phyloP scores from a whole-genome alignment of 345 rosid species.

The Aquilaria malaccensis region DNA sequence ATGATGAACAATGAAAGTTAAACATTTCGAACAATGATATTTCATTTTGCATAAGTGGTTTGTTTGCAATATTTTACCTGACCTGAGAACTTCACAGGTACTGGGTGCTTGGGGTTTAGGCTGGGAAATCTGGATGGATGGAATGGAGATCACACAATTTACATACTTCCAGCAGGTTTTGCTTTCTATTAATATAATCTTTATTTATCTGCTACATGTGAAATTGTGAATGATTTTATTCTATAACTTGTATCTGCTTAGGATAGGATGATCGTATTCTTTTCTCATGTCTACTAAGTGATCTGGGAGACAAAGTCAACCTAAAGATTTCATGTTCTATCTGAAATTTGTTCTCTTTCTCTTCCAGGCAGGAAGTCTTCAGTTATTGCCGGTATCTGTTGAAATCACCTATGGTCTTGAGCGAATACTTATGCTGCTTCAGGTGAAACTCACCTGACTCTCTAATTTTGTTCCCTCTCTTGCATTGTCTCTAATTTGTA shows the following conservation, averaged over 20 bases:
- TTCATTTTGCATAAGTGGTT: background rate
- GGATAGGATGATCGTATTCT: background rate
- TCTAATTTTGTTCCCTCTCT: slow-evolving; percentile 10
- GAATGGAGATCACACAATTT: slow-evolving; percentile 98
- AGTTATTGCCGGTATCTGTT: slow-evolving; percentile 81
- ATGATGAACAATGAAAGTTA: no score
- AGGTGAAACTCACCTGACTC: slow-evolving; percentile 34
- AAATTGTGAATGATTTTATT: background rate
- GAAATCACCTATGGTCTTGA: slow-evolving; percentile 98
- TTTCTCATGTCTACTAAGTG: background rate
- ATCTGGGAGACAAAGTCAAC: background rate
- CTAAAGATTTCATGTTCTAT: background rate
- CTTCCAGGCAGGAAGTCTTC: slow-evolving; percentile 90
- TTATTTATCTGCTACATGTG: background rate
- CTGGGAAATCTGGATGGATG: slow-evolving; percentile 99
- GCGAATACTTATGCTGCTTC: slow-evolving; percentile 96
- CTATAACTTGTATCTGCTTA: background rate
- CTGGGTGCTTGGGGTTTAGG: slow-evolving; percentile 99
- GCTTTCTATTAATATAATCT: slow-evolving; percentile 9
- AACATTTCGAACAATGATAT: background rate
- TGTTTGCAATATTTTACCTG: slow-evolving; percentile 4
- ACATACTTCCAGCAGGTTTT: slow-evolving; percentile 97
- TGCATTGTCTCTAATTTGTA: slow-evolving; percentile 6
- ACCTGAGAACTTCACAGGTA: slow-evolving; percentile 45
- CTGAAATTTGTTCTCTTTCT: slow-evolving; percentile 8